Percentiles rank a stretch among this genome's conserved stretches.
Evolutionary conservation across 2,329 filamentous ascomycete genomes (phyloP).

Genomic region (Aureobasidium zeae): DNA sequence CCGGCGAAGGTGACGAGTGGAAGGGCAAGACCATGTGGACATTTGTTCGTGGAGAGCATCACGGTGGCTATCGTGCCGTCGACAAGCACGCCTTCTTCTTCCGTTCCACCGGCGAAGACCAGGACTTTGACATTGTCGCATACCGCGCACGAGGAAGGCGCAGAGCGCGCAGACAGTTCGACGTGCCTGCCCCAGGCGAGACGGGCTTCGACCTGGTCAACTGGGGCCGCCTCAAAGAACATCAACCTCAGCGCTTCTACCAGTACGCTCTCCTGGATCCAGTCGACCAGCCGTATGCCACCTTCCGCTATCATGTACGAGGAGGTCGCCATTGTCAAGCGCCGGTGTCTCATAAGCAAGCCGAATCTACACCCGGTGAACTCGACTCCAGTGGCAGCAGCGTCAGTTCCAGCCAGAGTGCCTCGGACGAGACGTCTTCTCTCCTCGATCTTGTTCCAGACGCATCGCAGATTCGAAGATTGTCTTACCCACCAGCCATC

Average conservation of each 20-base stretch:
- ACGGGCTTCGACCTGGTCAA: constrained; percentile 26
- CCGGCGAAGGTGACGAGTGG: constrained; percentile 34
- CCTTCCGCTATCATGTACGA: constrained; percentile 31
- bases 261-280: constrained; percentile 42
- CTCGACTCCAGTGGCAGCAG: not conserved
- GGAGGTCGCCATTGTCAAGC: constrained; percentile 1
- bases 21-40: constrained; percentile 38
- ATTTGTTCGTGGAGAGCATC: constrained; percentile 29
- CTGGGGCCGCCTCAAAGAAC: constrained; percentile 30
- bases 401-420: not conserved
- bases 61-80: constrained; percentile 25
- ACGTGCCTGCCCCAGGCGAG: not conserved
- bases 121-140: constrained; percentile 35
- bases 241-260: constrained; percentile 38
- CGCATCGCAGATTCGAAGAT: constrained; percentile 2
- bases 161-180: constrained; percentile 27
- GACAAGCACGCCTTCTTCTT: constrained; percentile 38
- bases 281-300: constrained; percentile 39
- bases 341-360: not conserved
- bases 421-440: not conserved
- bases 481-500: constrained; percentile 11
- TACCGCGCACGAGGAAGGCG: constrained; percentile 34
- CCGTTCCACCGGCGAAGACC: constrained; percentile 18
- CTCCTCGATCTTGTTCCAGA: not conserved
- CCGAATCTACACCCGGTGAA: not conserved